Base-by-base conservation (phyloP, 2,329 filamentous ascomycete species). In the Zymoseptoria passerinii region DNA sequence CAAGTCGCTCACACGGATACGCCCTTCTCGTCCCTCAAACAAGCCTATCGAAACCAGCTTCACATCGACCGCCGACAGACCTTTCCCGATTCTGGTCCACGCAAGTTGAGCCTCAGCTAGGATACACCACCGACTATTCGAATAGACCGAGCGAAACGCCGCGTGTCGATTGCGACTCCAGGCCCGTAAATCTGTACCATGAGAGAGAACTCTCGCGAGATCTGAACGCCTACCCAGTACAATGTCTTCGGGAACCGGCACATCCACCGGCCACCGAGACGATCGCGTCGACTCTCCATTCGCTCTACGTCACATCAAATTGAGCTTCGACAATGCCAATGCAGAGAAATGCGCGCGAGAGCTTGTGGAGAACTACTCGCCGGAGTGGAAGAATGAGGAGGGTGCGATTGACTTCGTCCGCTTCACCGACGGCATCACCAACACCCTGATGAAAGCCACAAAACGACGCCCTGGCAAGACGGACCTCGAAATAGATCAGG, bases 371-470 rank as follows among this genome's bases (percentile, higher is more conserved):
- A 83, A 89, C 28, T 80, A 96, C 61, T 83, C 87, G 60, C 92
- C 92, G 9, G 85, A 95, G 67, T 99, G 94, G 94, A 81, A 85
- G 65, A 81, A 82, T 52, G 78, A 82, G 40, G 84, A 86, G 64
- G 88, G 89, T 58, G 83, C 86, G 50, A 81, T 99, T 67, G 86
- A 94, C 69, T 90, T 97, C 71, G 81, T 90, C 65, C 87, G 89
- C 64, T 99, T 97, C 78, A 99, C 91, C 48, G 94, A 99, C 70
- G 94, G 94, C 71, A 99, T 97, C 76, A 99, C 94, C 65, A 99
- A 99, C 76, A 97, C 92, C 64, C 78, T 92, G 53, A 80, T 91
- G 63, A 92, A 92, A 73, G 85, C 86, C n/a, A 76, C 88, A 70
- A 89, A 90, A 72, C 82, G 80, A 65, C 80, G 79, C 58, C 80